Evolutionary conservation across 78 protist species (phyloP), one percentile per base, ranked within the genome.

Genomic region (slime mould (Dictyostelium discoideum)): DNA sequence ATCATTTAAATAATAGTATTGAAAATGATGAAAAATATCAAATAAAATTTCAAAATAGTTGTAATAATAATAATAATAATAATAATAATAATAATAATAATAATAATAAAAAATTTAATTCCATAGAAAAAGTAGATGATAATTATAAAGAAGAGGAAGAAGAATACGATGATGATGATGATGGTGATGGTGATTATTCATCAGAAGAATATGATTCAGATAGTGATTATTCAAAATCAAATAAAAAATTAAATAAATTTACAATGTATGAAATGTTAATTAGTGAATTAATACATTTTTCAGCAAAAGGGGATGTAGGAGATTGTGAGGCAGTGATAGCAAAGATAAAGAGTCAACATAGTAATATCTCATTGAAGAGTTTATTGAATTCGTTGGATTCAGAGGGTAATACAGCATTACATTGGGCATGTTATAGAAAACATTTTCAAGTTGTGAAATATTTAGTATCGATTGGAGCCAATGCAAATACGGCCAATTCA

Each of bases 371-470:
- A 5, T 10, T 67, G 2, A 57, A 78, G 50, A 65, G 50, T n/a
- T 26, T 78, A 46, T 40, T 89, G 18, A 89, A 89, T 46, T 26
- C 85, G 22, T 24, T 29, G 11, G 94, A 92, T 39, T 83, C 29
- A 1, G 77, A 83, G 8, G 98, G 97, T 16, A 85, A 77, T 26
- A 94, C 98, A 20, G 95, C 98, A 14, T 63, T 97, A 16, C 87
- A 90, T 46, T 93, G 95, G 93, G 98, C 98, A 76, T 39, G 82
- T 11, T 85, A 46, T 60, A 67, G 84, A 20, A 85, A 87, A 6
- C 81, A 94, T 78, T n/a, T 74, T 11, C 82, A 74, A 57, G 81
- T 89, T 16, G 98, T 92, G 67, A 60, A 93, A 24, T 89, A 84
- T 76, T 79, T 97, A 72, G 50, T 93, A 39, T 57, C 86, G 5